phyloP scores from a whole-genome alignment of 108 stramenopile species.

The Halocafeteria seosinensis region DNA sequence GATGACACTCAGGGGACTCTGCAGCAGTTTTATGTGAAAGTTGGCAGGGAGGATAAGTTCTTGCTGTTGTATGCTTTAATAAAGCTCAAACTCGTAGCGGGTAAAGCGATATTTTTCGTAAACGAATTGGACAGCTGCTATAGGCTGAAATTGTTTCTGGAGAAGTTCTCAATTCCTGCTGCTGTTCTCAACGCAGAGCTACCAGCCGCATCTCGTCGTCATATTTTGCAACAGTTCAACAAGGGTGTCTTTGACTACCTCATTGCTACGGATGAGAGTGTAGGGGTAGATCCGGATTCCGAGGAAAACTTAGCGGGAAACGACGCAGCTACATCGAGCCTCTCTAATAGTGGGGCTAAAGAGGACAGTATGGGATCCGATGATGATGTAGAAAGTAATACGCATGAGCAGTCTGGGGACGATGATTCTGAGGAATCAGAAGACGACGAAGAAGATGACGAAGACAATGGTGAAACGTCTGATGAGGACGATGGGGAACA shows the following conservation, averaged over 20 bases:
- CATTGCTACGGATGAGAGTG: conserved; percentile 75
- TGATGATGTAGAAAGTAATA: not conserved
- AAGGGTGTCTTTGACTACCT: conserved; percentile 94
- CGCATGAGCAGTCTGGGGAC: conserved; percentile 2
- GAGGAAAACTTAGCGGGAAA: not conserved
- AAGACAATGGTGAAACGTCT: conserved; percentile 9
- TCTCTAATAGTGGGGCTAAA: too few relatives aligned
- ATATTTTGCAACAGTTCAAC: conserved; percentile 89
- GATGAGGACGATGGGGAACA: conserved; percentile 24
- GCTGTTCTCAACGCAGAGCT: conserved; percentile 89
- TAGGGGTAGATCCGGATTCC: conserved; percentile 35
- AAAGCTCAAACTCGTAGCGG: conserved; percentile 73
- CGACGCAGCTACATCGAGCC: too few relatives aligned
- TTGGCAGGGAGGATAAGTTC: conserved; percentile 62
- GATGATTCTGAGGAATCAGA: not conserved
- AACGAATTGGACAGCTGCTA: conserved; percentile 76
- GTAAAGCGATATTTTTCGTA: conserved; percentile 89
- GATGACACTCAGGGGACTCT: conserved; percentile 45
- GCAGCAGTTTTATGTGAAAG: conserved; percentile 64
- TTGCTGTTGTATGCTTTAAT: conserved; percentile 66
- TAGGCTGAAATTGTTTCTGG: conserved; percentile 80
- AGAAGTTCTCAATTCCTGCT: conserved; percentile 82
- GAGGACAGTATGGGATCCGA: not conserved
- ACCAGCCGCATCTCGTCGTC: conserved; percentile 68
- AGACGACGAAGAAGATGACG: conserved; percentile 11